Base-by-base conservation (phyloP, 2,329 filamentous ascomycete species). In the Ophiostoma populinum region DNA sequence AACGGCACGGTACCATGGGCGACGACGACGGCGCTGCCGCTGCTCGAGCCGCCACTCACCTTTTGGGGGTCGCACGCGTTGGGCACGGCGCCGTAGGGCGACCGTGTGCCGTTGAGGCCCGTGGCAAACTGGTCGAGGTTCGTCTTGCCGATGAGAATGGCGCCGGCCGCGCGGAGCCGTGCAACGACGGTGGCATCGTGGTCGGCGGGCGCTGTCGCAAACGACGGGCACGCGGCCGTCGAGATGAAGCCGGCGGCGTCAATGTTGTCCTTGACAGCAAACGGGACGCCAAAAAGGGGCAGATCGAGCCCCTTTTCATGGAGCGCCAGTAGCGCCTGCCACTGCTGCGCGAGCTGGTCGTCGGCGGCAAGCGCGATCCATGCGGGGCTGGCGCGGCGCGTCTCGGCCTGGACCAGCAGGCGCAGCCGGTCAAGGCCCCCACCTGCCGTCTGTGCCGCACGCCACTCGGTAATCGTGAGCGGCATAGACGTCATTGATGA, bases 41-140 rank as follows among this genome's bases (percentile, higher is more conserved):
- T 67, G 7, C 63, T 70, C 1, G 66, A 70, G 6, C 69, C 70
- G 8, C 67, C 68, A 17, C 32, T 26, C 11, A 25, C 22, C 6
- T 12, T 10, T 6, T 4, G n/a, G 2, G 32, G 32, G 12, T 26
- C 22, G 5, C 21, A 70, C 0, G 68, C 55, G 36, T 65, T 70
- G 16, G 63, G 56, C 1, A 68, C 63, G 15, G 58, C 62, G 2
- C 71, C 71, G 37, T 66, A 71, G 0, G 70, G 69, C 3, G 66
- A 71, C 21, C 72, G 61, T 7, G 67, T 70, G 7, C 71, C 72
- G 6, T 66, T 67, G 4, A 76, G 57, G 0, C 72, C 71, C 1
- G 71, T 75, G 1, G 70, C 71, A 6, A 76, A 61, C 44, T 76
- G 70, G 41, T 76, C 71, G 34, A 76, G 55, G 42, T 66, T 68